A percentile compares a stretch with the other conserved stretches of the same genome.
Conservation (phyloP, 768 basidiomycete genomes). For the Termitomyces sp. region DNA sequence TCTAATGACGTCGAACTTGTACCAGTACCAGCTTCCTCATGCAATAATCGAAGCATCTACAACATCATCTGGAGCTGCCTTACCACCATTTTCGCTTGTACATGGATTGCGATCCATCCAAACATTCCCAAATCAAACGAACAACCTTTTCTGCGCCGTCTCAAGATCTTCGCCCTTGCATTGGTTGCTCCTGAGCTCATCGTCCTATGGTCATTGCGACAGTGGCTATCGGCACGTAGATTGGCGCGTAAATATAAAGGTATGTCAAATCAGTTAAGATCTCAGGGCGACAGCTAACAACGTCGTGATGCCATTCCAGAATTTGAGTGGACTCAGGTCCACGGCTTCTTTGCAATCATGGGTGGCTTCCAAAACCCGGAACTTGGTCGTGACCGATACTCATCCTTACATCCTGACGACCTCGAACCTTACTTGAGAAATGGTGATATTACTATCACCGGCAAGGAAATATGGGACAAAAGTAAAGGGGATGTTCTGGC, state of each 20-base stretch:
- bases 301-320: too few relatives aligned
- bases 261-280: too few relatives aligned
- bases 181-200: conserved; percentile 18
- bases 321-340: conserved; percentile 15
- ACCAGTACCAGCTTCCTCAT: not conserved
- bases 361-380: conserved; percentile 19
- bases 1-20: too few relatives aligned
- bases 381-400: not conserved
- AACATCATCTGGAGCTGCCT: too few relatives aligned
- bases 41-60: conserved; percentile 7
- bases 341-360: conserved; percentile 26
- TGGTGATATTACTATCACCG: conserved; percentile 1
- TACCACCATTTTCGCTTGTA: too few relatives aligned
- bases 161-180: conserved; percentile 14
- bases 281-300: too few relatives aligned
- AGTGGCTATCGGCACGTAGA: conserved; percentile 14
- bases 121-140: conserved; percentile 16
- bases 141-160: not conserved
- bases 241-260: too few relatives aligned
- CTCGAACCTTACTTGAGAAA: not conserved
- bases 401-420: not conserved
- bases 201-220: conserved; percentile 15
- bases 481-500: conserved; percentile 21
- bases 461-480: conserved; percentile 20
- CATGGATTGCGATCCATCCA: conserved; percentile 21